Conservation (phyloP, 164 flowering plant genomes). For the Tetracentron sinense region DNA sequence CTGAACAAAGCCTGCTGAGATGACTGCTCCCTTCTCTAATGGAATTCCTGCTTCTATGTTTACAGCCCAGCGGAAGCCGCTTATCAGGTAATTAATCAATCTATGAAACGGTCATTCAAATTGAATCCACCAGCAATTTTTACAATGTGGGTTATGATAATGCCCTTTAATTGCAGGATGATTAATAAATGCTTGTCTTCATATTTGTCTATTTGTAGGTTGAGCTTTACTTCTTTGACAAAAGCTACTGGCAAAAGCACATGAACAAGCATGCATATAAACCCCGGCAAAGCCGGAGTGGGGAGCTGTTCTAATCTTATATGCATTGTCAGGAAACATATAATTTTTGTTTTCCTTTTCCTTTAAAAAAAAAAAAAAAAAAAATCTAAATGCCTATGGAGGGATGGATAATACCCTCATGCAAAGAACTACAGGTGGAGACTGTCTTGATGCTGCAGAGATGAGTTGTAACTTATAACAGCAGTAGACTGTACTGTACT, state of each 20-base stretch:
- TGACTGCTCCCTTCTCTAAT: constrained; percentile 26
- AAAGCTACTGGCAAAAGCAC: constrained; percentile 42
- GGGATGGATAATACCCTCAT: no score
- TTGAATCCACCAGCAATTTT: no score
- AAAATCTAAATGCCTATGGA: no score
- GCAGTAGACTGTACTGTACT: no score
- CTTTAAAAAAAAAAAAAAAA: no score
- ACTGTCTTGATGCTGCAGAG: no score
- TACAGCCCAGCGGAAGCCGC: constrained; percentile 37
- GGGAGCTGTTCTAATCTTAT: background rate
- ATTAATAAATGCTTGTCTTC: no score
- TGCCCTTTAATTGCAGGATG: no score
- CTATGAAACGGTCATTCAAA: background rate
- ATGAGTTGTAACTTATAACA: no score
- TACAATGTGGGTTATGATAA: no score
- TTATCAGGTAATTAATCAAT: constrained; percentile 41
- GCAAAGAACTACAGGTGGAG: no score
- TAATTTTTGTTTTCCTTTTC: background rate
- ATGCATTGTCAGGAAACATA: background rate
- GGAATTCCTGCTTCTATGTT: constrained; percentile 24
- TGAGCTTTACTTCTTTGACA: constrained; percentile 49
- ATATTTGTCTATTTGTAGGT: constrained; percentile 33
- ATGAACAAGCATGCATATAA: constrained; percentile 8
- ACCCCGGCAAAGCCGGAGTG: no score
- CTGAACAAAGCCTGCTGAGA: constrained; percentile 46